Conservation (phyloP, 371 early-diverging fungal genomes). For the Haplosporangium sp. region DNA sequence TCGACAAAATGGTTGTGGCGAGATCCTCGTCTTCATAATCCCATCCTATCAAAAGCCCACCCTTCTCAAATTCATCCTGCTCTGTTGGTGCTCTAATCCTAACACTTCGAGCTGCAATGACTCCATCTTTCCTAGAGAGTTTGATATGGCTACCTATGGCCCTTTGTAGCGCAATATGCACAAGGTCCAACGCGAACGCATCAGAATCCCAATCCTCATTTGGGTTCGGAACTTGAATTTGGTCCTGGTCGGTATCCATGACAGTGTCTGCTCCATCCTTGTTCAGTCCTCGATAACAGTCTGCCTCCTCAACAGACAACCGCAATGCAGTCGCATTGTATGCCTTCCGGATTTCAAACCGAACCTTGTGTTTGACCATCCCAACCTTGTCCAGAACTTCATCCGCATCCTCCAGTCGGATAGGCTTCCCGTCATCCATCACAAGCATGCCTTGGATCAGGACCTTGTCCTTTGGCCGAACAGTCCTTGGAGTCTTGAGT, state of each 20-base stretch:
- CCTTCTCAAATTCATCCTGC: constrained; percentile 34
- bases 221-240: neutral
- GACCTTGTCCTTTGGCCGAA: constrained; percentile 53
- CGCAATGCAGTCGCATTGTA: constrained; percentile 50
- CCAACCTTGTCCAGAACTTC: constrained; percentile 45
- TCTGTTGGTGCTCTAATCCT: constrained; percentile 40
- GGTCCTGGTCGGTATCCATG: constrained; percentile 14
- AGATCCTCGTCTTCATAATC: constrained; percentile 59
- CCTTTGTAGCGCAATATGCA: constrained; percentile 42
- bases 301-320: constrained; percentile 41
- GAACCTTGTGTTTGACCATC: constrained; percentile 47
- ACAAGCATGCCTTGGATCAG: constrained; percentile 57
- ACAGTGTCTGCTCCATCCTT: neutral
- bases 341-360: constrained; percentile 49
- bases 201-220: constrained; percentile 40
- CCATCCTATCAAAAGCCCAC: constrained; percentile 55
- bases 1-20: constrained; percentile 51
- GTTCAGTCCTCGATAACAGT: constrained; percentile 13
- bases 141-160: constrained; percentile 43
- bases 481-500: constrained; percentile 12
- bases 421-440: constrained; percentile 54
- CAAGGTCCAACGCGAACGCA: constrained; percentile 48
- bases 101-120: constrained; percentile 33
- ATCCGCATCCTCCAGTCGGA: constrained; percentile 54
- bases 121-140: constrained; percentile 15